Base-by-base conservation (phyloP, 2,329 filamentous ascomycete species). In the Rhinocladiella mackenziei region DNA sequence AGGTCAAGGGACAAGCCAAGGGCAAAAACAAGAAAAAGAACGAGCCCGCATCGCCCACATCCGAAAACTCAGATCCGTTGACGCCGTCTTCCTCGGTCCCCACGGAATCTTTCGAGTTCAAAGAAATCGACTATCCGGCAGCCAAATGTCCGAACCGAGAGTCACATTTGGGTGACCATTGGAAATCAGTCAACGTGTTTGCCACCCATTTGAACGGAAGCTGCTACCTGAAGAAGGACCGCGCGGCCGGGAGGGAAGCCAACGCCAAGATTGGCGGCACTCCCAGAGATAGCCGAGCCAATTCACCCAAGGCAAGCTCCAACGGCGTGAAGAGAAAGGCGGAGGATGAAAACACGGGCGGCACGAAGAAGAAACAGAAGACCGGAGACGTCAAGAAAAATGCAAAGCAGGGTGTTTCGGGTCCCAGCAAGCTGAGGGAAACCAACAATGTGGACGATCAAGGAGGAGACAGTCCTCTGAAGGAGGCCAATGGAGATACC, bases 1-100 rank as follows among this genome's bases (percentile, higher is more conserved):
- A 57, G 32, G 48, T 56, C 26, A 57, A 57, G 38, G 55, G 55
- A 18, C 51, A 54, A 22, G 43, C 51, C 10, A 57, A 56, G 29
- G 51, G 80, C 4, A 66, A 58, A 1, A 77, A 70, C 43, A 74
- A 75, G 1, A 74, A 67, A 56, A 65, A 64, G 22, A 57, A 63
- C 15, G 71, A 69, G 31, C 61, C 64, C 29, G 51, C 53, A 43
- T 59, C 43, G 46, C 56, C 45, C 52, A 57, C 43, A 4, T 56
- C 60, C 11, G 63, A 66, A 43, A 65, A 50, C 18, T 55, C 53
- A 2, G 55, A 57, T 26, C 55, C 53, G 6, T 32, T 51, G 26
- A 57, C 55, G 17, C 55, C 55, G n/a, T 48, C 51, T 6, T 57
- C 55, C 5, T 53, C 54, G 10, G 47, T 53, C 36, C 49, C 52